Evolutionary conservation across 345 rosid genomes (phyloP), one percentile per base, ranked within the genome.

Genomic region (Eucalyptus polyanthemos): DNA sequence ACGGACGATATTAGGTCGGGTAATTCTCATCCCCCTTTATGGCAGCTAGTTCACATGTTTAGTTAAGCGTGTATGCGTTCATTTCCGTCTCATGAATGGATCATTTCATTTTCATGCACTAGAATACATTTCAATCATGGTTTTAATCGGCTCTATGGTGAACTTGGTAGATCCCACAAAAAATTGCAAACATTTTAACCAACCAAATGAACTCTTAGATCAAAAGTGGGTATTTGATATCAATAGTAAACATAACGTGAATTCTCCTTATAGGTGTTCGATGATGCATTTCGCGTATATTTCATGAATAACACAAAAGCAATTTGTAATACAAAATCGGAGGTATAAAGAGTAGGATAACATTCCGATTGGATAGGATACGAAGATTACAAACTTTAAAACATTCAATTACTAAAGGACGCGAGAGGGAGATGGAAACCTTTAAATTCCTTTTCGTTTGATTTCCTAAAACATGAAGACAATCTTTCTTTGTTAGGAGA

Each of bases 31-130:
- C 62, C 29, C 60, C 1, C 0, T 56, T 56, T 56, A 56, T 56
- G 56, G 10, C 56, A 19, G 56, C 0, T 0, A 19, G 10, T 0
- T 53, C 56, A 8, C 0, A 7, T 53, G 24, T 53, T 53, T 53
- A 0, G 24, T 53, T 53, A 53, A 53, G 56, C 56, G 24, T 51
- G 56, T 0, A 0, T 51, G 54, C 9, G 2, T 51, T 51, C 22
- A 0, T 51, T 50, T 60, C 27, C 1, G 19, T 65, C 76, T 65
- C 76, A n/a, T n/a, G 76, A 65, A n/a, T n/a, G 37, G 37, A 65
- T 65, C 0, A n/a, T n/a, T 65, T n/a, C 76, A 65, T 7, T 65
- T 65, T 65, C 21, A 65, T 29, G 34, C 37, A 65, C 37, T 65
- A 29, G 21, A 65, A 1, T 65, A 2, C 5, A n/a, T 29, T 65